phyloP scores from a whole-genome alignment of 1,139 yeast species.

The Diutina neorugosa region DNA sequence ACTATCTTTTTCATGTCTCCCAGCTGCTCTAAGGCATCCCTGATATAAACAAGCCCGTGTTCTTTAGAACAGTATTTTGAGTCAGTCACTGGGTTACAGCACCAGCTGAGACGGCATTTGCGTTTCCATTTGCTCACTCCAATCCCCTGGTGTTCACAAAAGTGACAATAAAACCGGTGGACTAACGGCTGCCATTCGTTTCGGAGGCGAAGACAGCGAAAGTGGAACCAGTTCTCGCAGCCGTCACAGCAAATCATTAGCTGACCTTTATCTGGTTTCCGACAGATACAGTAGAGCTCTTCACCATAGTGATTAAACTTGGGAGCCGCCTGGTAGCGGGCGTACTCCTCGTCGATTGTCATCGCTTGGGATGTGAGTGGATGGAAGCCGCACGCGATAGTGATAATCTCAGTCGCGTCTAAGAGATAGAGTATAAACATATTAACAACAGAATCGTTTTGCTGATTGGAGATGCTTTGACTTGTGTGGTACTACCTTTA shows the following conservation, averaged over 20 bases:
- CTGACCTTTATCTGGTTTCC: conserved; percentile 71
- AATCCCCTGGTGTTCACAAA: conserved; percentile 43
- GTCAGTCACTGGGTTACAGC: conserved; percentile 44
- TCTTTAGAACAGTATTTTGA: conserved; percentile 69
- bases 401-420: not conserved
- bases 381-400: not conserved
- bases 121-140: conserved; percentile 55
- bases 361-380: not conserved
- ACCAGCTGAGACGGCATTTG: conserved; percentile 53
- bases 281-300: conserved; percentile 69
- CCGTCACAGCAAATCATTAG: conserved; percentile 89
- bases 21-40: conserved; percentile 9
- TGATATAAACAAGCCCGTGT: conserved; percentile 56
- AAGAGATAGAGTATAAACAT: no score
- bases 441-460: no score
- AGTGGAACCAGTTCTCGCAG: conserved; percentile 94
- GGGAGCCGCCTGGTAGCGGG: conserved; percentile 29
- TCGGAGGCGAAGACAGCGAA: conserved; percentile 58
- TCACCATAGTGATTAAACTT: conserved; percentile 38
- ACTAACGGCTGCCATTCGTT: conserved; percentile 45
- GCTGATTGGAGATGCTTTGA: no score
- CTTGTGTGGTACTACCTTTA: no score
- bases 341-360: conserved; percentile 16
- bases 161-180: conserved; percentile 59
- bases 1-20: conserved; percentile 12